Evolutionary conservation across 2,329 filamentous ascomycete species (phyloP), one percentile per base, ranked within the genome.

Genomic region (Paracoccidioides lutzii): DNA sequence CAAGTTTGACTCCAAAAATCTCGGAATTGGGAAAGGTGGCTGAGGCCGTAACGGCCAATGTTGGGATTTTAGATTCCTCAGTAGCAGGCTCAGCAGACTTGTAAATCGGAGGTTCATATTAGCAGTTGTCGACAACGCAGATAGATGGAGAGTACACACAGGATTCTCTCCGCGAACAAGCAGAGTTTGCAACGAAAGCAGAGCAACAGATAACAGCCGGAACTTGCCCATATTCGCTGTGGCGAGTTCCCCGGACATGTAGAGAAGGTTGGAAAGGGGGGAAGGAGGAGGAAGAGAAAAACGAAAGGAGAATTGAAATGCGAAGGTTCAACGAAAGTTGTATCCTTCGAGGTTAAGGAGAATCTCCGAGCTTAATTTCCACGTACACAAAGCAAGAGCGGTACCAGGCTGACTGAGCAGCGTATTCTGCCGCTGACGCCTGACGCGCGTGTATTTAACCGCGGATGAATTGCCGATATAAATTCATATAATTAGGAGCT

Each of bases 1-100:
- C 81, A 63, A 97, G 83, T 81, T 95, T 95, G 64, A 97, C 83
- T 65, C 91, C 93, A 64, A 96, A 93, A 73, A 95, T 84, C 76
- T 94, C 88, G 57, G 80, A 76, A 61, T 81, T 72, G 35, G 82
- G 82, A 72, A 85, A 85, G 38, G 77, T 76, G 57, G 81, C 75
- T 53, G 76, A 73, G 60, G 81, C 75, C 54, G 73, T 72, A 61
- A 84, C 77, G 57, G 76, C 75, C 58, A 82, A 69, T 59, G 73
- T 78, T 62, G 76, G 84, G 70, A 67, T 85, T 76, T 73, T 81
- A 74, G 76, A 83, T 81, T 70, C 76, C 58, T 84, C 79, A 62
- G 79, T 78, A 64, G 85, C 81, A 65, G 86, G 71, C 62, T 80
- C 74, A 64, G 52, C 51, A n/a, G 38, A 14, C 38, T 42, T 10